Conservation (phyloP, 345 rosid genomes). For the Dovyalis caffra region DNA sequence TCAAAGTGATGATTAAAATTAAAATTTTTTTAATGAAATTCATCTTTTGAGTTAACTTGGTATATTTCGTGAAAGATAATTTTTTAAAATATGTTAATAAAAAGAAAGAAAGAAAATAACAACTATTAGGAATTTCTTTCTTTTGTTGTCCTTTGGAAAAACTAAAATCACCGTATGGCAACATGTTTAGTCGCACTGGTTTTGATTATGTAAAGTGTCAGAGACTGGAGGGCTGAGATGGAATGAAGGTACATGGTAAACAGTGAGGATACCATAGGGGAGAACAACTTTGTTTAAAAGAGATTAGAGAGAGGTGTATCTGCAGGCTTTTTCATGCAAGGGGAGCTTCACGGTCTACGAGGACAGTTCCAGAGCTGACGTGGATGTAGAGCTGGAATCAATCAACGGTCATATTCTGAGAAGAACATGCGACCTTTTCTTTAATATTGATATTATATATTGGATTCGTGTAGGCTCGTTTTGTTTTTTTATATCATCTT, state of each 20-base stretch:
- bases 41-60: no score
- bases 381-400: not conserved
- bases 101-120: no score
- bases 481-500: not conserved
- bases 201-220: not conserved
- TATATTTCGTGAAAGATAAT: no score
- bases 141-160: not conserved
- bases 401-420: slow-evolving; percentile 14
- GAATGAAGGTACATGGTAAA: not conserved
- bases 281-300: not conserved
- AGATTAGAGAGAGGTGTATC: not conserved
- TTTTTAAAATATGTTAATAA: no score
- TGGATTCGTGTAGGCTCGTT: not conserved
- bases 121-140: no score
- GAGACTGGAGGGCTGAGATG: slow-evolving; percentile 16
- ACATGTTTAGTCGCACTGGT: not conserved
- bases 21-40: no score
- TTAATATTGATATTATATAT: not conserved
- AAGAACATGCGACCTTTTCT: not conserved
- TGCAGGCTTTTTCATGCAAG: not conserved
- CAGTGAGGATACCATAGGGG: slow-evolving; percentile 1
- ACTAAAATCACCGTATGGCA: not conserved
- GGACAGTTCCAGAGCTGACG: slow-evolving; percentile 16
- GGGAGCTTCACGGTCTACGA: slow-evolving; percentile 17
- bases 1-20: no score